Evolutionary conservation across 164 flowering plant species (phyloP).

Genomic region (Stephania cephalantha): DNA sequence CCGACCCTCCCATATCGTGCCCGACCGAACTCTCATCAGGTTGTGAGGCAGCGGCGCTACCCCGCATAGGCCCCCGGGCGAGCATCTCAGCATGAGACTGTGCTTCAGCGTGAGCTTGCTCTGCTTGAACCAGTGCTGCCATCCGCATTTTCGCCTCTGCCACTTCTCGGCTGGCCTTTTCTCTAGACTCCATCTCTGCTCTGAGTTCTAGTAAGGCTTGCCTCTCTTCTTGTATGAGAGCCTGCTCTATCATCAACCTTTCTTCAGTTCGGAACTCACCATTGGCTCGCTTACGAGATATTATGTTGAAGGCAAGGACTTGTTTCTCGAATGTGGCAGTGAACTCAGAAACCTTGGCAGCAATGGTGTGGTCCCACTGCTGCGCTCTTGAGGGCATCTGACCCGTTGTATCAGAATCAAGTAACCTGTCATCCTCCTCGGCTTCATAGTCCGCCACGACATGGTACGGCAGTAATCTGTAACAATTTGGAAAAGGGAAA

Average conservation of each 20-base stretch:
- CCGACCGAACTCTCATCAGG: constrained; percentile 35
- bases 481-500: constrained; percentile 7
- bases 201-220: constrained; percentile 54
- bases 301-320: constrained; percentile 80
- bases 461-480: constrained; percentile 90
- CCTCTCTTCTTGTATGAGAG: constrained; percentile 83
- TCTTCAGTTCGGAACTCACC: constrained; percentile 96
- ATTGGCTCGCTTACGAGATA: constrained; percentile 64
- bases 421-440: constrained; percentile 93
- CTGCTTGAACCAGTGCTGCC: constrained; percentile 82
- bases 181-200: constrained; percentile 74
- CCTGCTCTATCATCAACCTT: constrained; percentile 90
- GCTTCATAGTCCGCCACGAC: constrained; percentile 99
- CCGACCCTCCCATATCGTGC: constrained; percentile 51
- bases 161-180: constrained; percentile 77
- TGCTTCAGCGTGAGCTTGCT: constrained; percentile 72
- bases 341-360: constrained; percentile 82
- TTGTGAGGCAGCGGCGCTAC: constrained; percentile 55
- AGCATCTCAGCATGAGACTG: constrained; percentile 68
- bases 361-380: constrained; percentile 96
- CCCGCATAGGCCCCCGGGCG: constrained; percentile 69
- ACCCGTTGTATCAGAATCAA: constrained; percentile 92
- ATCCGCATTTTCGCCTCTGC: constrained; percentile 71
- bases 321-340: constrained; percentile 92
- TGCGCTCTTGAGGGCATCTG: constrained; percentile 82